Base-by-base conservation (phyloP, 2,329 filamentous ascomycete genomes). In the Aspergillus intermedius region DNA sequence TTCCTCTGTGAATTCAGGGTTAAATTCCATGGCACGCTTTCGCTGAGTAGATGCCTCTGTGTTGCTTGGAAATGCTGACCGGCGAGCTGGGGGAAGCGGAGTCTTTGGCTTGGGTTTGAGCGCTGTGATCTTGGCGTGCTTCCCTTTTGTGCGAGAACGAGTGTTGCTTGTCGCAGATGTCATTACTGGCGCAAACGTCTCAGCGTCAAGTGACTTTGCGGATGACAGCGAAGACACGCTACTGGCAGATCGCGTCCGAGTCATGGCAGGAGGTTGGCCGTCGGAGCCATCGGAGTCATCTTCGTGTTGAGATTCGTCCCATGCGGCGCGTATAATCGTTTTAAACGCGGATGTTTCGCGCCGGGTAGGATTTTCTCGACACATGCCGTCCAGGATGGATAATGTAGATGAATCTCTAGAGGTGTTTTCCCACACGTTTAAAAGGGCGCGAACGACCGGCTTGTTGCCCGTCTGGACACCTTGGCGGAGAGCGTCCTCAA, bases 191-290 rank as follows among this genome's bases (percentile, higher is more conserved):
- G 56, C 57, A 45, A 59, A 59, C 17, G 62, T 61, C 47, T 70
- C 66, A 42, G 58, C 59, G 35, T 67, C 62, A 30, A 69, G 53
- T 4, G 70, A 69, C 39, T 69, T 65, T 8, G 66, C 66, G 7
- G 70, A 68, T 32, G 71, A 72, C 19, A 72, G 49, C 10, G 67
- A 71, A 13, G 69, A 70, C 10, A 62, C 60, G 17, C 62, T 69
- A 37, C 54, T 58, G 21, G 56, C 56, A 13, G 62, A 64, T 5
- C 54, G 54, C 9, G 55, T 54, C 15, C 61, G 57, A 32, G 45
- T 51, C 41, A 56, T 46, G 46, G 37, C 43, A 34, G 52, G 47
- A 15, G 47, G 37, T 12, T 49, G 35, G 35, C 39, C 42, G n/a
- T 49, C 37, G 32, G 49, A 44, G 3, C 39, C 48, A 8, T 42